Evolutionary conservation across 768 basidiomycete species (phyloP), one percentile per base, ranked within the genome.

Genomic region (Psilocybe tampanensis): DNA sequence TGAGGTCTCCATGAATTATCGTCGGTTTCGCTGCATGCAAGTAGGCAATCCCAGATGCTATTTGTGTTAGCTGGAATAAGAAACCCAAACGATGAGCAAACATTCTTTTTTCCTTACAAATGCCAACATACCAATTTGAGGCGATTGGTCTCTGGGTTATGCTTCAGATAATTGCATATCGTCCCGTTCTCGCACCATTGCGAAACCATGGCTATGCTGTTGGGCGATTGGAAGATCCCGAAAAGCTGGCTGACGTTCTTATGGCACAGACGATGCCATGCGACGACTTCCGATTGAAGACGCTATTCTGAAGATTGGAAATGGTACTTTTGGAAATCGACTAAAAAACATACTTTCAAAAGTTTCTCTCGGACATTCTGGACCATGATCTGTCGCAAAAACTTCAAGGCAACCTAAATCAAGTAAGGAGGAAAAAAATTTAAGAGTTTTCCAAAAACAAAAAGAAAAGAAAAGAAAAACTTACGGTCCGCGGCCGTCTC

Each of bases 151-250:
- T 62, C 64, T 0, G 76, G 72, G 52, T 80, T 75, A 15, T 70
- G 61, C 47, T 73, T 75, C 56, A 86, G 68, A 63, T 84, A 86
- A 21, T 77, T 68, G 52, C 72, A 74, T 52, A 86, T 72, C 8
- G 80, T 83, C 8, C 86, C 85, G 49, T 86, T 84, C 33, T 77
- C 74, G 63, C 83, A 86, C 84, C 85, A 88, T 3, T 80, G 80
- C 4, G 86, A 86, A 0, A 87, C 83, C 83, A 87, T 86, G 17
- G 80, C 85, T 23, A 87, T 74, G 45, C 81, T 80, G 32, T 76
- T 73, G 24, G 73, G 69, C 4, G 76, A 74, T 60, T 82, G 81
- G 15, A 83, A 68, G 54, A 87, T 76, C 2, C 86, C 86, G 52
- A 79, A 81, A 23, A 87, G 67, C 42, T 78, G 80, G 34, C 78